Evolutionary conservation across 805 yeast genomes (phyloP).

Genomic region (Saccharomycopsis fibuligera): DNA sequence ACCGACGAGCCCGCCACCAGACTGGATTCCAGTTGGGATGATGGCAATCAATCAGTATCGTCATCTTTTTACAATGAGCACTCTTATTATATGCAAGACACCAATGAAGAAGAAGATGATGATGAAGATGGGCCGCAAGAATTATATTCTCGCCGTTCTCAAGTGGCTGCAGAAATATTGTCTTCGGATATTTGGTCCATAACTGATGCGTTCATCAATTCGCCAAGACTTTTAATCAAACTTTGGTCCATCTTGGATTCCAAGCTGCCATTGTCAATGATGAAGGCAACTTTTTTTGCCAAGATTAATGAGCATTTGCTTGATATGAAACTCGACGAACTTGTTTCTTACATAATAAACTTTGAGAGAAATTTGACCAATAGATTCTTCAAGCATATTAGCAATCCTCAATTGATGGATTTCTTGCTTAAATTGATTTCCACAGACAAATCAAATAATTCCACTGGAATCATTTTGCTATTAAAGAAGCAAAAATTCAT

Average conservation of each 20-base stretch:
- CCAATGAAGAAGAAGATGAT: constrained; percentile 13
- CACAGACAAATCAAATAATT: constrained; percentile 83
- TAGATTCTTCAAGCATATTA: constrained; percentile 77
- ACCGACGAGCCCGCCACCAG: neutral
- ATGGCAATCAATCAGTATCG: constrained; percentile 70
- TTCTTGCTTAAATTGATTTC: constrained; percentile 82
- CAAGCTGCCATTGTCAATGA: constrained; percentile 60
- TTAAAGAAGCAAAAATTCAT: constrained; percentile 69
- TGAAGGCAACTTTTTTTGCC: constrained; percentile 81
- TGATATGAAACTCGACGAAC: constrained; percentile 80
- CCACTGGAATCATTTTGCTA: constrained; percentile 79
- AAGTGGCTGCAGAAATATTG: constrained; percentile 80
- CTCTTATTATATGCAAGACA: constrained; percentile 18
- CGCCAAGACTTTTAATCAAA: constrained; percentile 52
- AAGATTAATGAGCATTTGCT: constrained; percentile 84
- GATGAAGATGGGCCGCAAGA: constrained; percentile 33
- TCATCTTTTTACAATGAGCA: constrained; percentile 24
- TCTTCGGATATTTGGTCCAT: constrained; percentile 92
- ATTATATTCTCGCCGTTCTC: constrained; percentile 41
- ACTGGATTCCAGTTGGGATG: neutral
- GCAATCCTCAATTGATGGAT: constrained; percentile 92
- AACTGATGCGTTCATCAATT: constrained; percentile 83
- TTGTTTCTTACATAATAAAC: constrained; percentile 56
- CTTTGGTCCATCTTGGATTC: constrained; percentile 78
- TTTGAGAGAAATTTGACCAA: constrained; percentile 63